Conservation (phyloP, 139 green algal species). For the Spirogloea muscicola region DNA sequence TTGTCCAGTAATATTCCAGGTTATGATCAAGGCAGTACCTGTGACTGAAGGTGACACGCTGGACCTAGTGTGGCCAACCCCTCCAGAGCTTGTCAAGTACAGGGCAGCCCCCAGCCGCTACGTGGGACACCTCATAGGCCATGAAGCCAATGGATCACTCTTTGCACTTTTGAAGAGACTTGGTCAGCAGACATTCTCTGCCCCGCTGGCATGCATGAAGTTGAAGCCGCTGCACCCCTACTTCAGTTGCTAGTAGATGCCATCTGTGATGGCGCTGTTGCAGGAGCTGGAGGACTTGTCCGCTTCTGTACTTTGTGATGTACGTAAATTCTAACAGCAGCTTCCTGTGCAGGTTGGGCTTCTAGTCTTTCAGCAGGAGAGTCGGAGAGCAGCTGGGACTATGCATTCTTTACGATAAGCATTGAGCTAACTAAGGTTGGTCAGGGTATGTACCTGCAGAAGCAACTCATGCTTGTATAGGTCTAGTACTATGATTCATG, state of each 20-base stretch:
- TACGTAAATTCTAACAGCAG: too few species aligned
- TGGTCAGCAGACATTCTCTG: constrained; percentile 50
- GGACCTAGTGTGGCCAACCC: constrained; percentile 68
- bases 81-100: constrained; percentile 57
- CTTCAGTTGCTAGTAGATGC: neutral
- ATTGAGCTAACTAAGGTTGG: constrained; percentile 65
- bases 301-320: too few species aligned
- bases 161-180: constrained; percentile 77
- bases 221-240: too few species aligned
- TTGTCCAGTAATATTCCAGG: too few species aligned
- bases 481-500: too few species aligned
- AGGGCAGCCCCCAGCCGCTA: constrained; percentile 62
- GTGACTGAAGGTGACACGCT: constrained; percentile 70
- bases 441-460: constrained; percentile 31
- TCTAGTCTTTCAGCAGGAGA: constrained; percentile 66
- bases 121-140: constrained; percentile 74
- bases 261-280: too few species aligned
- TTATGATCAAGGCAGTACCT: constrained; percentile 60
- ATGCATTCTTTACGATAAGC: constrained; percentile 55
- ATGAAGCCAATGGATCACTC: constrained; percentile 77
- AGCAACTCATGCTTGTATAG: too few species aligned
- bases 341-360: constrained; percentile 52
- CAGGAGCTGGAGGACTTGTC: too few species aligned
- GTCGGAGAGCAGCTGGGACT: constrained; percentile 42
- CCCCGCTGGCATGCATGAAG: too few species aligned